These are phyloP conservation scores for Fennellomyces sp. DNA, from an alignment of 371 early-diverging fungal genomes.

Conservation along the genomic window DNA sequence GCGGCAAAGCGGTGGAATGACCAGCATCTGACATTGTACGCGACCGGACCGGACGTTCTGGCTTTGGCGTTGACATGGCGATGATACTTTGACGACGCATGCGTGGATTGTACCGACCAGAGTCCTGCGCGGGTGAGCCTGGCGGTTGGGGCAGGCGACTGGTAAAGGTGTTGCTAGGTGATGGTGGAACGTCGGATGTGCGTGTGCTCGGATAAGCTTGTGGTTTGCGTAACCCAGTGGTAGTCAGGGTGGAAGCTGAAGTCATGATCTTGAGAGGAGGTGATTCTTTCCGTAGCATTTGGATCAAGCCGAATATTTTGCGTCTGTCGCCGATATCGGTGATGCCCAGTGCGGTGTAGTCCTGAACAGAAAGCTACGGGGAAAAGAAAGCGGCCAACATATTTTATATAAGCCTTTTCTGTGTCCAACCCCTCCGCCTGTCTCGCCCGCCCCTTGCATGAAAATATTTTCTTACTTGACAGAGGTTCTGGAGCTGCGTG, in stretches of 20 bases:
- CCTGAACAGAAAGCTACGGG: conserved; percentile 75
- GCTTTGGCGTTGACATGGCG: background rate
- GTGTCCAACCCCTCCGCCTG: background rate
- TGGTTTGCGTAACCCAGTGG: conserved; percentile 28
- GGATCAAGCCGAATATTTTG: conserved; percentile 74
- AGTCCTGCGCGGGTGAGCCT: conserved; percentile 10
- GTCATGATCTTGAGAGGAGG: conserved; percentile 16
- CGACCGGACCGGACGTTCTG: conserved; percentile 20
- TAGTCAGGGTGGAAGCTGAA: conserved; percentile 24
- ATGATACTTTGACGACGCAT: conserved; percentile 15
- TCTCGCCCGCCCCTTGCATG: background rate
- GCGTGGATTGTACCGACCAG: conserved; percentile 14
- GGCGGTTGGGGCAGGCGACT: conserved; percentile 13
- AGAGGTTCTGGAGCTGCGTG: conserved; percentile 59
- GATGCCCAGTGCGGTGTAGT: conserved; percentile 79
- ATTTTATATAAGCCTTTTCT: background rate
- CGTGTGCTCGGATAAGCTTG: conserved; percentile 12
- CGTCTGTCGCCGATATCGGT: conserved; percentile 78
- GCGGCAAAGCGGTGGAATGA: conserved; percentile 15
- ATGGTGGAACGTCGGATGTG: conserved; percentile 2
- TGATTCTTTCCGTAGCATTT: conserved; percentile 39
- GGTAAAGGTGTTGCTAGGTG: background rate
- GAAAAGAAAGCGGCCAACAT: background rate
- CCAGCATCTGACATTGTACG: conserved; percentile 48
- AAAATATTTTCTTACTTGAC: conserved; percentile 42